Percentiles rank a stretch among this genome's conserved stretches.
These are phyloP conservation scores for Dunaliella sp. DNA, from an alignment of 139 green algal genomes.

Conservation along the genomic window DNA sequence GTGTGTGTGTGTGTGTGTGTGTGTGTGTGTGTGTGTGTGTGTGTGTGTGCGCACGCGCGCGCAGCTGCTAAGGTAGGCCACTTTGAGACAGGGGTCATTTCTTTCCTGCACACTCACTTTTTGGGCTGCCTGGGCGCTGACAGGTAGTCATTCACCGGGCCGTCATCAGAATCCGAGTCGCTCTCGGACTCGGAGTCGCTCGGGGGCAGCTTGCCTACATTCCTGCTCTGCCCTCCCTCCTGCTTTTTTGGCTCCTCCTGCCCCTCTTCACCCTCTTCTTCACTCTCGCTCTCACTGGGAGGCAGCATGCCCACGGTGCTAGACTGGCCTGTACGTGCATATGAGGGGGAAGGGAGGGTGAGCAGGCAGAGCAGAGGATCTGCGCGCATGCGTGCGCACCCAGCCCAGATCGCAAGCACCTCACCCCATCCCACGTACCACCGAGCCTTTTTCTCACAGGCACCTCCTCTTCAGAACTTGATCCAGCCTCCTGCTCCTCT, in stretches of 20 bases:
- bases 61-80: no score
- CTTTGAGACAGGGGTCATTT: no score
- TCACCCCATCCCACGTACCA: no score
- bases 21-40: no score
- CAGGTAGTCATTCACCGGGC: slow-evolving; percentile 42
- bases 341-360: no score
- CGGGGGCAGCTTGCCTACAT: slow-evolving; percentile 11
- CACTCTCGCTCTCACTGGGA: slow-evolving; percentile 61
- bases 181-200: slow-evolving; percentile 12
- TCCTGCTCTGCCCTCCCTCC: slow-evolving; percentile 13
- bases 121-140: slow-evolving; percentile 27
- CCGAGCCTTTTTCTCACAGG: background rate
- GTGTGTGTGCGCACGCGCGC: no score
- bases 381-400: background rate
- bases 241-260: slow-evolving; percentile 23
- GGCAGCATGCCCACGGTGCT: slow-evolving; percentile 72
- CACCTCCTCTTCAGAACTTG: background rate
- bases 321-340: slow-evolving; percentile 36
- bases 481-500: background rate
- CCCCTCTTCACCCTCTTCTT: slow-evolving; percentile 43
- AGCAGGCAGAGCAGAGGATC: background rate
- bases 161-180: slow-evolving; percentile 22
- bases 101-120: no score
- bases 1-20: no score
- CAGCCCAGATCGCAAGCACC: no score